Conservation (phyloP, 169 alveolate species). For the Eimeria zaria region DNA sequence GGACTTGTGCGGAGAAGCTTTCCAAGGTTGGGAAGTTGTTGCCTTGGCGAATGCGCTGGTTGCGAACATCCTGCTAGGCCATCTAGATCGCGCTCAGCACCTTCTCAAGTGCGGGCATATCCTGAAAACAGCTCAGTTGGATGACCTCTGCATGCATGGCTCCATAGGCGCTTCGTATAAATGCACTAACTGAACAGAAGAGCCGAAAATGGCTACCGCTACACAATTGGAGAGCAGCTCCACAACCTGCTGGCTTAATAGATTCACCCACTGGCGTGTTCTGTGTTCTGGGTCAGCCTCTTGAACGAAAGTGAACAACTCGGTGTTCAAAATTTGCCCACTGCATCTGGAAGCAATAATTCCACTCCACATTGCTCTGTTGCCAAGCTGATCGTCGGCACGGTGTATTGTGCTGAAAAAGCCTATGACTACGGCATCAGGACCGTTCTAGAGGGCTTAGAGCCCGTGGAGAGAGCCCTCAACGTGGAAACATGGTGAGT, state of each 20-base stretch:
- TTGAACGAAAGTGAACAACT: conserved; percentile 16
- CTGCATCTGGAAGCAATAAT: neutral
- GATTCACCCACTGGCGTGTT: neutral
- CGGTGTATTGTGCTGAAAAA: conserved; percentile 77
- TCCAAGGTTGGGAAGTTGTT: conserved; percentile 55
- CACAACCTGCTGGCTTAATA: neutral
- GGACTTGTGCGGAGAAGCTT: neutral
- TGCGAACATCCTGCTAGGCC: conserved; percentile 57
- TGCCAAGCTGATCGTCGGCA: conserved; percentile 80
- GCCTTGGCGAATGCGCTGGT: conserved; percentile 58
- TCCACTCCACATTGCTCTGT: conserved; percentile 5
- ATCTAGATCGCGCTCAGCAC: conserved; percentile 42
- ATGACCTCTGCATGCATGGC: neutral
- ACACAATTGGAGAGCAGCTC: neutral
- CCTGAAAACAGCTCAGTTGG: neutral
- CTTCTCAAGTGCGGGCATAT: conserved; percentile 19
- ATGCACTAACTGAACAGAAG: neutral
- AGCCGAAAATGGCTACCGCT: neutral
- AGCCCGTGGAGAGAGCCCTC: conserved; percentile 29
- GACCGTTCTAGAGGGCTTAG: conserved; percentile 50
- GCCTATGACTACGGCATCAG: conserved; percentile 64
- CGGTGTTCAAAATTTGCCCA: neutral
- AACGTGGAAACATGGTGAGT: conserved; percentile 72
- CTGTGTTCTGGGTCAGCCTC: neutral
- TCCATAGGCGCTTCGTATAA: neutral